These are phyloP conservation scores for Leccinum sublutescens DNA, from an alignment of 768 basidiomycete species.

Conservation along the genomic window DNA sequence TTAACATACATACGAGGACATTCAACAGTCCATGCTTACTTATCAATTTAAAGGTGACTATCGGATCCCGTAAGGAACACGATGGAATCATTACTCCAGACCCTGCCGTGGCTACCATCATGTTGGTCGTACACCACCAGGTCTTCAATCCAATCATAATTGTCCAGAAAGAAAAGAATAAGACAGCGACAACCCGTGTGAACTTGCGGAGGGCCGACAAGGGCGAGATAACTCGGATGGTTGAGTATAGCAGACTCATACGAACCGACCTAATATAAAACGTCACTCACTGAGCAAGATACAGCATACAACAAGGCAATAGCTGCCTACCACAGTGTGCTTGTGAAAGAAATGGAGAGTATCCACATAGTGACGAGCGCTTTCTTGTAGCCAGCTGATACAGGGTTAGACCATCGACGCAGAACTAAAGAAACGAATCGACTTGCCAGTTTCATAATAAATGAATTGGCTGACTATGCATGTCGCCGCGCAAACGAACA, in stretches of 20 bases:
- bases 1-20: not conserved
- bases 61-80: not conserved
- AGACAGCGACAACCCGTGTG: not conserved
- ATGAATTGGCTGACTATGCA: not conserved
- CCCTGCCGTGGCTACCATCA: not conserved
- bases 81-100: not conserved
- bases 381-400: not conserved
- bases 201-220: not conserved
- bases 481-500: not conserved
- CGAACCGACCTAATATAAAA: not conserved
- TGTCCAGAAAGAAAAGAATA: constrained; percentile 2
- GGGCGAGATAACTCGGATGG: not conserved
- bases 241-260: not conserved
- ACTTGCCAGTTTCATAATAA: not conserved
- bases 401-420: not conserved
- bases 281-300: not conserved
- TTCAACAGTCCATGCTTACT: not conserved
- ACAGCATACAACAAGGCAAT: not conserved
- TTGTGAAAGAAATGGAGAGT: not conserved
- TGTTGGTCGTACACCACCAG: not conserved
- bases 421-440: not conserved
- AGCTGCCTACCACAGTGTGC: not conserved
- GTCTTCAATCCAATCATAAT: constrained; percentile 1
- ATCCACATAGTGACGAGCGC: not conserved
- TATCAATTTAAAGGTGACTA: not conserved